These are phyloP conservation scores for Malus asiatica DNA, from an alignment of 306 rosid species.

Conservation along the genomic window DNA sequence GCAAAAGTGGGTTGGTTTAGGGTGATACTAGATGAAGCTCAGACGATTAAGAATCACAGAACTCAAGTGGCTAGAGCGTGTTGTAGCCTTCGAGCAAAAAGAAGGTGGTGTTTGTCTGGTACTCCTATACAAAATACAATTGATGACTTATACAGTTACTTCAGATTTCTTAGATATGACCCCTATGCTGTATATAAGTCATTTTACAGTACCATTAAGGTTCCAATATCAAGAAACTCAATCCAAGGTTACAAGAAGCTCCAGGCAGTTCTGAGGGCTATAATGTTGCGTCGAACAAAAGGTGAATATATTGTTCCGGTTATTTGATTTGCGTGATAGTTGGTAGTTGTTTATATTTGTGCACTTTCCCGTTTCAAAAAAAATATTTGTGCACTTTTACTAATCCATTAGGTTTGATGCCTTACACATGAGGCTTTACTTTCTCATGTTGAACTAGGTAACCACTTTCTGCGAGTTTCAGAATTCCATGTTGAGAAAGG, in stretches of 20 bases:
- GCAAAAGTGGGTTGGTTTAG: conserved; percentile 94
- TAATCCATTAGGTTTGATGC: neutral
- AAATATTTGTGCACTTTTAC: neutral
- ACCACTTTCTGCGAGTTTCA: neutral
- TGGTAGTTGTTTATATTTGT: neutral
- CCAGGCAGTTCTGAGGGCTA: conserved; percentile 95
- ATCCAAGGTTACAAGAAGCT: conserved; percentile 93
- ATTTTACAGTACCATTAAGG: conserved; percentile 74
- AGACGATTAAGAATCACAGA: conserved; percentile 94
- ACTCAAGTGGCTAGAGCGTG: conserved; percentile 99
- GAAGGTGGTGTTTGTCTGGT: conserved; percentile 99
- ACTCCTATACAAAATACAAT: conserved; percentile 92
- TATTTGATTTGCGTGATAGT: neutral
- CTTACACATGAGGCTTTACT: neutral
- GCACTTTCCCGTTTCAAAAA: neutral
- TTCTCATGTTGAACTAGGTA: neutral
- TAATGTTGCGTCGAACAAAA: conserved; percentile 98
- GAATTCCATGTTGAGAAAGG: neutral
- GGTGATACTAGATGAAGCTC: conserved; percentile 97
- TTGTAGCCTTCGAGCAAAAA: conserved; percentile 90
- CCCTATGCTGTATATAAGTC: conserved; percentile 89
- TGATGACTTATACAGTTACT: conserved; percentile 93
- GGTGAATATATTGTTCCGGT: conserved; percentile 35
- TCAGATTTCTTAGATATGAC: conserved; percentile 90
- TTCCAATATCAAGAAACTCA: conserved; percentile 81